Evolutionary conservation across 768 basidiomycete genomes (phyloP).

Genomic region (Suillus lakei): DNA sequence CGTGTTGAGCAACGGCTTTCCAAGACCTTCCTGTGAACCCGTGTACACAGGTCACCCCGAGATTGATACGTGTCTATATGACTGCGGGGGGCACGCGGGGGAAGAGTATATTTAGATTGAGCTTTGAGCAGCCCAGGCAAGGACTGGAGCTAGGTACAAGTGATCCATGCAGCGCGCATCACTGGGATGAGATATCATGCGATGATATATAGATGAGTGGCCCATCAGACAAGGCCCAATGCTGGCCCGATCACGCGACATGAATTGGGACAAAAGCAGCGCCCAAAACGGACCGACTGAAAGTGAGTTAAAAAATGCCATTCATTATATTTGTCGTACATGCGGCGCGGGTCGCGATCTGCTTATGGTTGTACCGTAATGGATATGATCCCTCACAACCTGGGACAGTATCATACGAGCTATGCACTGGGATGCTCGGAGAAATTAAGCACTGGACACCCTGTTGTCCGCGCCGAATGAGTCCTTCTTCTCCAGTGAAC

Average conservation of each 20-base stretch:
- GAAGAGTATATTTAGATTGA: background rate
- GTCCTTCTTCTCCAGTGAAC: constrained; percentile 28
- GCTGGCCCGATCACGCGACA: background rate
- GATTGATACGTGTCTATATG: background rate
- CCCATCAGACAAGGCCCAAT: background rate
- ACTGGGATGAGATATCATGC: background rate
- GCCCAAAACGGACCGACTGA: background rate
- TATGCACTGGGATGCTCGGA: background rate
- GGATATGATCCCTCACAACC: background rate
- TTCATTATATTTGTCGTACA: constrained; percentile 11
- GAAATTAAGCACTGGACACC: constrained; percentile 2
- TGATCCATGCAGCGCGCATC: background rate
- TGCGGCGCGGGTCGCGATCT: background rate
- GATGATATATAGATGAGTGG: too few species aligned
- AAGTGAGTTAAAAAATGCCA: background rate
- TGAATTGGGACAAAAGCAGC: background rate
- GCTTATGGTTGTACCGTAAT: constrained; percentile 8
- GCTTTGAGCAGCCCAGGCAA: background rate
- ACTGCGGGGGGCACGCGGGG: background rate
- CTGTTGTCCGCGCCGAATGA: constrained; percentile 8
- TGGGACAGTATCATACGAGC: background rate
- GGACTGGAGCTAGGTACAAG: background rate
- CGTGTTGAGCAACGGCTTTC: background rate
- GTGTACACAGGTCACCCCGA: background rate
- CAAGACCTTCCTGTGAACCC: background rate